Evolutionary conservation across 1,139 yeast species (phyloP).

Genomic region (Wickerhamomyces sp.): DNA sequence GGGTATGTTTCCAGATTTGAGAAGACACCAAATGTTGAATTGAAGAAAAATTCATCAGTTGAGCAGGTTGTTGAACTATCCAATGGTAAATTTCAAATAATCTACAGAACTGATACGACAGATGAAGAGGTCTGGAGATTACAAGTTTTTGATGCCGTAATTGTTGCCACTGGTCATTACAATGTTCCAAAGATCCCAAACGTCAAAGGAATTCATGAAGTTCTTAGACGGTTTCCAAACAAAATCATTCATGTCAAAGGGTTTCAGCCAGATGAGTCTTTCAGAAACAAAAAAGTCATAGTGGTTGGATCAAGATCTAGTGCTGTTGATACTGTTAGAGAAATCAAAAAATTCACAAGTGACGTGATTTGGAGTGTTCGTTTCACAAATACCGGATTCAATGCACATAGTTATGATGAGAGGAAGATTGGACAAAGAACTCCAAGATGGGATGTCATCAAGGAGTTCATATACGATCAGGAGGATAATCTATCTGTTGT

Average conservation of each 20-base stretch:
- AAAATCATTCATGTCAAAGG: slow-evolving; percentile 37
- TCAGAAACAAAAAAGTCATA: slow-evolving; percentile 35
- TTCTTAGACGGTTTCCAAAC: slow-evolving; percentile 30
- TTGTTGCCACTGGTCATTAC: slow-evolving; percentile 40
- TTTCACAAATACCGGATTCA: neutral
- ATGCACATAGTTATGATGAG: neutral
- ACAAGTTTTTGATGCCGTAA: slow-evolving; percentile 37
- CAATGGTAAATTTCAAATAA: slow-evolving; percentile 33
- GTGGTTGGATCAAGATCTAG: slow-evolving; percentile 46
- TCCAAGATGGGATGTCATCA: slow-evolving; percentile 31
- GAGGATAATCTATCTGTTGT: slow-evolving; percentile 36
- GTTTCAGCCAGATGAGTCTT: slow-evolving; percentile 23
- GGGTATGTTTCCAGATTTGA: slow-evolving; percentile 26
- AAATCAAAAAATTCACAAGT: slow-evolving; percentile 1
- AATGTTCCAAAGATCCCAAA: slow-evolving; percentile 41
- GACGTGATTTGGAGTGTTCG: slow-evolving; percentile 2
- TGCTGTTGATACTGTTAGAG: slow-evolving; percentile 37
- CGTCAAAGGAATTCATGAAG: slow-evolving; percentile 36
- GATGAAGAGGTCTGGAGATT: slow-evolving; percentile 21
- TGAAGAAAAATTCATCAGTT: slow-evolving; percentile 1
- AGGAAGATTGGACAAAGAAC: neutral
- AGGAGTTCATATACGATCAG: slow-evolving; percentile 24
- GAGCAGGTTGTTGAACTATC: neutral
- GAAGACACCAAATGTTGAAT: neutral
- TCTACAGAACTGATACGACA: slow-evolving; percentile 18